Evolutionary conservation across 2,329 filamentous ascomycete species (phyloP).

Genomic region (Camillea tinctor): DNA sequence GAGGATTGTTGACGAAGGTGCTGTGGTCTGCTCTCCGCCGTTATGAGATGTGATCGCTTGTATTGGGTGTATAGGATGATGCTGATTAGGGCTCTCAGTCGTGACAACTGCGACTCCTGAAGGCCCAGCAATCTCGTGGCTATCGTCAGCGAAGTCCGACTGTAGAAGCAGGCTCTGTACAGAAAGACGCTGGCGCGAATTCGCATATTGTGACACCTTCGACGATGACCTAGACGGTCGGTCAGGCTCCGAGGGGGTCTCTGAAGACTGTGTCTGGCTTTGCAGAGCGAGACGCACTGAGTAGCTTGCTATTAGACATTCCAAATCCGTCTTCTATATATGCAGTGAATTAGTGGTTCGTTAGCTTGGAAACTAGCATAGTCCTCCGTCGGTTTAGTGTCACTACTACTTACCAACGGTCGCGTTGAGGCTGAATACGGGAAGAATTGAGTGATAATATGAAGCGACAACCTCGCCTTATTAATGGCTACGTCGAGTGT

Average conservation of each 20-base stretch:
- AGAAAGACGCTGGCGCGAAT: slow-evolving; percentile 35
- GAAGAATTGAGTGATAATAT: slow-evolving; percentile 28
- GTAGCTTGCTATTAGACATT: slow-evolving; percentile 28
- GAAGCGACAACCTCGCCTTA: slow-evolving; percentile 29
- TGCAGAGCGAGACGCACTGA: slow-evolving; percentile 26
- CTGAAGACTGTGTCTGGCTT: slow-evolving; percentile 11
- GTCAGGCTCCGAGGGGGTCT: slow-evolving; percentile 21
- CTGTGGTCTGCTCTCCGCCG: neutral
- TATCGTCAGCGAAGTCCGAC: slow-evolving; percentile 40
- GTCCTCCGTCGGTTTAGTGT: neutral
- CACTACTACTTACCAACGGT: slow-evolving; percentile 22
- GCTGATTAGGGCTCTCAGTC: neutral
- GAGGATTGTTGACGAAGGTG: slow-evolving; percentile 3
- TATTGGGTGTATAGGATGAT: neutral
- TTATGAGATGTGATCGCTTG: neutral
- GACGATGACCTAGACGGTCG: slow-evolving; percentile 15
- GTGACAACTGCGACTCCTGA: neutral
- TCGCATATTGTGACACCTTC: slow-evolving; percentile 30
- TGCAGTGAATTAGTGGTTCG: neutral
- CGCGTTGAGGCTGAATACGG: slow-evolving; percentile 29
- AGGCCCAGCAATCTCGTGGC: slow-evolving; percentile 30
- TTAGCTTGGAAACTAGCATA: neutral
- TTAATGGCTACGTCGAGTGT: slow-evolving; percentile 24
- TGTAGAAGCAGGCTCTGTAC: slow-evolving; percentile 41
- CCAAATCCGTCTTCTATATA: slow-evolving; percentile 26